Conservation (phyloP, 2,329 filamentous ascomycete species). For the Aspergillus quadrilineatus region DNA sequence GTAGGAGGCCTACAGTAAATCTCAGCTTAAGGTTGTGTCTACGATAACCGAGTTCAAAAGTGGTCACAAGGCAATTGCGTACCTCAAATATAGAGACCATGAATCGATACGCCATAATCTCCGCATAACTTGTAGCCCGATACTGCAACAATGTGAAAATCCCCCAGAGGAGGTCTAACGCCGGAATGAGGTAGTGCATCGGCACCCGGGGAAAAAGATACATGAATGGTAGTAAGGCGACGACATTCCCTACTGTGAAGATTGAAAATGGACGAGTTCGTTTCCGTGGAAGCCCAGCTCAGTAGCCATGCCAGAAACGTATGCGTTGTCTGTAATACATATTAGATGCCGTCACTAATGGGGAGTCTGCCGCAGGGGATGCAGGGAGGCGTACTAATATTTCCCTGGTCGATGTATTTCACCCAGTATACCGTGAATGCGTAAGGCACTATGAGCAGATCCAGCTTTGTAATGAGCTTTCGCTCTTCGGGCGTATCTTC, state of each 20-base stretch:
- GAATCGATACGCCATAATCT: constrained; percentile 17
- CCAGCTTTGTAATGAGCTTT: not conserved
- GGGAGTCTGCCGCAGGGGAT: too few species aligned
- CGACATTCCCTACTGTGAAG: constrained; percentile 49
- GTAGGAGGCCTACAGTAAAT: constrained; percentile 22
- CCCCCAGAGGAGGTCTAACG: constrained; percentile 7
- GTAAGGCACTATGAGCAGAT: constrained; percentile 5
- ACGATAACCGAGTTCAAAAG: too few species aligned
- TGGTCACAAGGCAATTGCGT: not conserved
- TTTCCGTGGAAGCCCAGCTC: constrained; percentile 37
- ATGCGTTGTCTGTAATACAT: constrained; percentile 35
- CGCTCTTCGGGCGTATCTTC: constrained; percentile 1
- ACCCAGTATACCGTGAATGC: constrained; percentile 6
- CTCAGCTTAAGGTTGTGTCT: not conserved
- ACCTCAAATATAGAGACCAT: constrained; percentile 32
- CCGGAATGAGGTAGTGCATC: constrained; percentile 45
- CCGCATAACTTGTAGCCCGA: constrained; percentile 1
- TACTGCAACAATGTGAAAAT: constrained; percentile 1
- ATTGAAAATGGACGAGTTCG: constrained; percentile 40
- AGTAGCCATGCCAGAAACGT: constrained; percentile 39
- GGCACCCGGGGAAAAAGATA: constrained; percentile 47
- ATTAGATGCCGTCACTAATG: not conserved
- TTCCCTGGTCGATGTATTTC: constrained; percentile 3
- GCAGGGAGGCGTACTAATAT: not conserved
- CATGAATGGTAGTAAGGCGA: constrained; percentile 47